Evolutionary conservation across 192 early-diverging fungal genomes (phyloP).

Genomic region (Coemansia sp.): DNA sequence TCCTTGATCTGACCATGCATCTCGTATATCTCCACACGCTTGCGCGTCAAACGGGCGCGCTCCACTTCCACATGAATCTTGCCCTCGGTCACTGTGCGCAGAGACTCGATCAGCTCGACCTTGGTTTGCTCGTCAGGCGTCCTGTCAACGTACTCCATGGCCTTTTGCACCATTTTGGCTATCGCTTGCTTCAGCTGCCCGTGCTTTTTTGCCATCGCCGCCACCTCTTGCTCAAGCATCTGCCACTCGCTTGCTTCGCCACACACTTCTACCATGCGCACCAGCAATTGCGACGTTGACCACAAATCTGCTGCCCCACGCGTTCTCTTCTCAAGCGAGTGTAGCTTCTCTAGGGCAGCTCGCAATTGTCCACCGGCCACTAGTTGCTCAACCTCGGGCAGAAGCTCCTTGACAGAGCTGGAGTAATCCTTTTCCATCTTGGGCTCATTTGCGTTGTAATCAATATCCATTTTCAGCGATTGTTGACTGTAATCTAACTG

Average conservation of each 20-base stretch:
- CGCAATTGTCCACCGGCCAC: constrained; percentile 70
- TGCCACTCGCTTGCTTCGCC: constrained; percentile 78
- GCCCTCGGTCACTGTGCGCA: constrained; percentile 94
- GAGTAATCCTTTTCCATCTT: constrained; percentile 96
- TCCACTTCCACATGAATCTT: constrained; percentile 99
- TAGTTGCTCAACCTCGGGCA: constrained; percentile 75
- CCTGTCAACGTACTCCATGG: constrained; percentile 84
- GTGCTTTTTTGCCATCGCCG: constrained; percentile 94
- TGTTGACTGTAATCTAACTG: neutral
- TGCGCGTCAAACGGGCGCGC: constrained; percentile 89
- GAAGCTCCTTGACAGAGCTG: constrained; percentile 69
- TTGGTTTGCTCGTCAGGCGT: constrained; percentile 79
- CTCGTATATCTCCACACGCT: constrained; percentile 86
- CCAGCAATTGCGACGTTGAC: constrained; percentile 85
- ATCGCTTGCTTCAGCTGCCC: constrained; percentile 95
- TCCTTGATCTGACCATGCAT: constrained; percentile 85
- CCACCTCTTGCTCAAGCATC: constrained; percentile 88
- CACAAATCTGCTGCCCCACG: constrained; percentile 84
- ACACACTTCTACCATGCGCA: constrained; percentile 75
- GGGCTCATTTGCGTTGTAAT: constrained; percentile 47
- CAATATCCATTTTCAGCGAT: constrained; percentile 29
- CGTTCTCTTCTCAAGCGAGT: constrained; percentile 92
- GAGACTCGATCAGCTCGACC: constrained; percentile 89
- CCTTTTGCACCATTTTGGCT: constrained; percentile 91
- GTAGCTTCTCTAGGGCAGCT: constrained; percentile 86